Base-by-base conservation (phyloP, 257 asterid species). In the Dorcoceras hygrometricum region DNA sequence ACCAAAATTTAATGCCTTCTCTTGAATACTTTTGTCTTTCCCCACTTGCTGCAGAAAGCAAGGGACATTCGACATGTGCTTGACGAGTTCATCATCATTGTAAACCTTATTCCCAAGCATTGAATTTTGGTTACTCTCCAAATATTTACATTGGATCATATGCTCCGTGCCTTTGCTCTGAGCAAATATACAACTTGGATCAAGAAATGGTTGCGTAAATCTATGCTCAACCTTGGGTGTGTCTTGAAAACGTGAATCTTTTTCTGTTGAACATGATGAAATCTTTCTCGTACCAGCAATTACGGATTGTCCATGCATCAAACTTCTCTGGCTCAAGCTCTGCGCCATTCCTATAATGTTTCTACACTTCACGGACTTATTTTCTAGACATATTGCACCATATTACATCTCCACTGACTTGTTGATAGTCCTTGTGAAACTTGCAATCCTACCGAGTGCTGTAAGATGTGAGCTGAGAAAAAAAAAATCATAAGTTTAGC, bases 11-110 rank as follows among this genome's bases (percentile, higher is more conserved):
- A 95, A 81, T 36, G 97, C 99, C 80, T 84, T 87, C 51, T 77
- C 98, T 68, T 89, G 96, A 71, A 83, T 36, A 62, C 76, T 87
- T 23, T 75, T 82, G 55, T 80, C 90, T 74, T 78, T 86, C 73
- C 85, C 95, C 11, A 72, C 77, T 62, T 71, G 84, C 78, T 83
- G 95, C 72, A 95, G 97, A 82, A 85, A 95, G 72, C 78, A 68
- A 67, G 98, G 99, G 73, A 91, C 72, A 67, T 86, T 89, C 5
- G 96, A 91, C 99, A 95, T 95, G 85, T 95, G 85, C 81, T 78
- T 86, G 71, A 95, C 86, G 39, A 95, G 93, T 81, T 95, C 99
- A 11, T 86, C 90, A 56, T 82, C 95, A 65, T 80, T 80, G 57
- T 62, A 66, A 32, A 48, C 61, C 66, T 58, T 72, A 57, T 65